Base-by-base conservation (phyloP, 495 filamentous ascomycete genomes). In the Penicillium arizonense region DNA sequence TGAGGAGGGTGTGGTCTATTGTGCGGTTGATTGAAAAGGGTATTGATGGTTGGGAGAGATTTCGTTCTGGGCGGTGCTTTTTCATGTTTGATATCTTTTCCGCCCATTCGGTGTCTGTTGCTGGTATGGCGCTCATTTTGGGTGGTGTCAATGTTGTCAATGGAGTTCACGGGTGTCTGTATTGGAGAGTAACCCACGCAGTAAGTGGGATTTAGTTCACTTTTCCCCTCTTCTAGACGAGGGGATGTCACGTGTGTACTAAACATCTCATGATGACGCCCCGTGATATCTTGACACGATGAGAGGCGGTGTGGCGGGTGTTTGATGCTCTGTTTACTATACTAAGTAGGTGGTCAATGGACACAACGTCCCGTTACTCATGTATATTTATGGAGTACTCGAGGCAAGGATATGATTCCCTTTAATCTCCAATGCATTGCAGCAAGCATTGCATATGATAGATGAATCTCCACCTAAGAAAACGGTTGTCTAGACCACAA, bases 1-100 rank as follows among this genome's bases (percentile, higher is more conserved):
- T 77, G 32, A 89, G 58, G 26, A 86, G 73, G 20, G 86, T 89
- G 65, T 89, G 86, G 67, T 89, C 86, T 58, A 89, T 83, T 38
- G 69, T 69, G n/a, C 60, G 64, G 32, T 66, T 56, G 20, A 75
- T 50, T 11, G 43, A 32, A n/a, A 61, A 48, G 30, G 57, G 64
- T 28, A 56, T 52, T 23, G 56, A 57, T 1, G 57, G 56, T 35
- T 49, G 64, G 41, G 67, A 67, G 40, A 61, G 56, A 35, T 61
- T 57, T 32, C 51, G 51, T 4, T 59, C 36, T 4, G 72, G 68
- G 1, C 70, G 57, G 3, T 54, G 44, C 7, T 62, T 47, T 39
- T 64, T 61, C 24, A 69, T 52, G 3, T 46, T 54, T 32, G 63
- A 48, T 50, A 75, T 68, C 44, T 64, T 54, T 2, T 49, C 47